Conservation (phyloP, 2,329 filamentous ascomycete species). For the Fusarium bactridioides region DNA sequence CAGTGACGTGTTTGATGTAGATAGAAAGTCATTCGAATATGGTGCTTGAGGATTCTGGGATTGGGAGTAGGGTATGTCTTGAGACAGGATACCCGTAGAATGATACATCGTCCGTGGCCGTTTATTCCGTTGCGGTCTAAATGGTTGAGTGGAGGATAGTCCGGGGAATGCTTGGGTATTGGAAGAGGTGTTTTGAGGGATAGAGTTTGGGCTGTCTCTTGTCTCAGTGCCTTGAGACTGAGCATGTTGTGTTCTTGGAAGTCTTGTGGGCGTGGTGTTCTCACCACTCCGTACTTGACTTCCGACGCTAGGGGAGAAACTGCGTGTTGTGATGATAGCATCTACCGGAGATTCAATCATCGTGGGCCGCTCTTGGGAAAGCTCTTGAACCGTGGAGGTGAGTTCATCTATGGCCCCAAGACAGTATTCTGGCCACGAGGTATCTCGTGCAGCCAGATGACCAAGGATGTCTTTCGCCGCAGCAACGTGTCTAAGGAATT, state of each 20-base stretch:
- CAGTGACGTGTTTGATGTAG: not conserved
- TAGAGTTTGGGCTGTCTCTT: not conserved
- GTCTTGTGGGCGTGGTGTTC: not conserved
- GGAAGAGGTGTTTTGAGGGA: not conserved
- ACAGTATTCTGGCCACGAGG: constrained; percentile 47
- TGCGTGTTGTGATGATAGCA: constrained; percentile 4
- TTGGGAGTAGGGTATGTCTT: not conserved
- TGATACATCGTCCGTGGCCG: not conserved
- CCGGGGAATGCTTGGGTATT: not conserved
- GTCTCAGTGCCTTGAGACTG: not conserved
- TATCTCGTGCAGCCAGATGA: constrained; percentile 43
- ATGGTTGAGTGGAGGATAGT: not conserved
- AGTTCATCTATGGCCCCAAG: constrained; percentile 45
- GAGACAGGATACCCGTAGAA: not conserved
- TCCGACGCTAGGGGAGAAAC: not conserved
- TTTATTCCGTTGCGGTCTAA: constrained; percentile 1
- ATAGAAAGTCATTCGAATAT: not conserved
- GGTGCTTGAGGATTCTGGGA: not conserved
- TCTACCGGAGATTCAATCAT: constrained; percentile 23
- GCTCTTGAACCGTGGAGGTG: constrained; percentile 41
- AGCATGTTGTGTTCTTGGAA: not conserved
- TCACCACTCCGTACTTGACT: not conserved
- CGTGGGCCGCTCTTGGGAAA: constrained; percentile 19
- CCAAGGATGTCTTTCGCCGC: constrained; percentile 42
- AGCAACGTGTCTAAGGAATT: constrained; percentile 37